Base-by-base conservation (phyloP, 2,329 filamentous ascomycete genomes). In the Penicillium sp. region DNA sequence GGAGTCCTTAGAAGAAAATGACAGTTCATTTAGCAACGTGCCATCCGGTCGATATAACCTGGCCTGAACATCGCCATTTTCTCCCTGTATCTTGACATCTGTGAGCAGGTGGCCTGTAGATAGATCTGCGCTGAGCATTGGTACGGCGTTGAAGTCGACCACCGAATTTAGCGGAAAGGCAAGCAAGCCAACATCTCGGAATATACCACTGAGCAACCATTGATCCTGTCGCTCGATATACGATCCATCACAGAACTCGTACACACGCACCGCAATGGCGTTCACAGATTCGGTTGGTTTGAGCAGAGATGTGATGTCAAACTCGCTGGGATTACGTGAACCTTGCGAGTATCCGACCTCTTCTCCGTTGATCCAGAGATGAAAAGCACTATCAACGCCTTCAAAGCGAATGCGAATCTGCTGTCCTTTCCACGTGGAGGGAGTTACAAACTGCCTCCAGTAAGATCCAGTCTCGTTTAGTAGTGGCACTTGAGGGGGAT, bases 151-250 rank as follows among this genome's bases (percentile, higher is more conserved):
- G 80, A 49, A 88, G 82, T 41, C 80, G 75, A 23, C 71, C 70
- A 6, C 8, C 1, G 41, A 33, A 29, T 77, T 68, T 23, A 73
- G 71, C 0, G 84, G 82, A 57, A 89, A 84, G 0, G 81, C 80
- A 10, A 89, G 70, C 6, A 90, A 75, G 50, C 83, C 80, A 0
- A 89, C 86, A 66, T 89, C 86, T 21, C 87, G 80, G 67, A 88
- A 90, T 40, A 89, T 89, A 6, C 83, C 78, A 23, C 83, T 86
- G 6, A 88, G 73, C 83, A 85, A 86, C 86, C 86, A 89, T 67
- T 88, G 85, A 68, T 89, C 86, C 64, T 86, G 73, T 54, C 89
- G 86, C 69, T 90, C 87, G 35, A 89, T 86, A 63, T 89, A 89
- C 0, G 83, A 84, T 2, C 84, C 87, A 62, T 89, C 86, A 35